phyloP scores from a whole-genome alignment of 2,329 filamentous ascomycete species.

The Alternaria arbusti region DNA sequence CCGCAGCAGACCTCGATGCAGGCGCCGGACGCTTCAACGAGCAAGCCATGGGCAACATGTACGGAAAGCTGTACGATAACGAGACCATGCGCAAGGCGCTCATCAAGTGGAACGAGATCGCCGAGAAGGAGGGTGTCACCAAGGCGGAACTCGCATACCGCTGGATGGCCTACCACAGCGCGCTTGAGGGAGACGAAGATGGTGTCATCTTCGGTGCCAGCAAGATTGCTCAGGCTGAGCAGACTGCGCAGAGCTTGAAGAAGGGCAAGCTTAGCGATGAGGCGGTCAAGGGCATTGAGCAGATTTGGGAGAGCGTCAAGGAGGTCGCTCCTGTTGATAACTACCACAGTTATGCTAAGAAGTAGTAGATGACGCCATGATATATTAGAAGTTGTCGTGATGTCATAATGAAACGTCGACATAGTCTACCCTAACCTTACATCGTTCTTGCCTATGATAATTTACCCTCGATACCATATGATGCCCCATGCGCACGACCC shows the following conservation, averaged over 20 bases:
- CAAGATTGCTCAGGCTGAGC: constrained; percentile 31
- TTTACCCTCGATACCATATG: background rate
- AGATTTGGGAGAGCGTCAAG: constrained; percentile 36
- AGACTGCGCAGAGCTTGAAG: constrained; percentile 28
- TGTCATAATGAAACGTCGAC: background rate
- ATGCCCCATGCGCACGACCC: background rate
- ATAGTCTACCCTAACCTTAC: background rate
- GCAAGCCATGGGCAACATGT: constrained; percentile 42
- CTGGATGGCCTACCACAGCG: constrained; percentile 52
- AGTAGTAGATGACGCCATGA: background rate
- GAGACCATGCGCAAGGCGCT: constrained; percentile 46
- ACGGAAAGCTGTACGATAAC: constrained; percentile 47
- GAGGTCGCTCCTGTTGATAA: constrained; percentile 37
- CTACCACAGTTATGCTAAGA: constrained; percentile 6
- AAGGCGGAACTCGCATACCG: constrained; percentile 54
- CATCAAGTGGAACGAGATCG: constrained; percentile 49
- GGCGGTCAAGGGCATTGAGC: constrained; percentile 29
- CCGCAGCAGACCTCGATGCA: constrained; percentile 45
- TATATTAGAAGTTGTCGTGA: background rate
- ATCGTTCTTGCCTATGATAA: background rate
- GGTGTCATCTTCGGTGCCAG: constrained; percentile 52
- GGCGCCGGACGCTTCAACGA: constrained; percentile 41
- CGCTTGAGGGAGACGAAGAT: constrained; percentile 47
- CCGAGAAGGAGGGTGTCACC: constrained; percentile 47
- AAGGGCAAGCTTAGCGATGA: constrained; percentile 35